Conservation (phyloP, 805 yeast species). For the Metschnikowia matae region DNA sequence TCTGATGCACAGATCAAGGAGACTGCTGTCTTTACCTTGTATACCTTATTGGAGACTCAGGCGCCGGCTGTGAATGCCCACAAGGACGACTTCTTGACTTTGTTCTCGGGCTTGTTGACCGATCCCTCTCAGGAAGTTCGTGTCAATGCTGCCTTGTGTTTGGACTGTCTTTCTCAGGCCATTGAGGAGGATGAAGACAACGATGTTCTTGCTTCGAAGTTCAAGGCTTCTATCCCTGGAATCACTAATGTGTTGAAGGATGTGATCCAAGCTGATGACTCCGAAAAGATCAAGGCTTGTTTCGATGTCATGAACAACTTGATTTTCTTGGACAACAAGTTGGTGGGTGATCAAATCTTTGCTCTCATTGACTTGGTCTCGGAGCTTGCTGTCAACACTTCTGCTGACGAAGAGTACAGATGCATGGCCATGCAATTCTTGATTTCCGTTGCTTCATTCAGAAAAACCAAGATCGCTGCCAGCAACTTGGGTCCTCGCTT, state of each 20-base stretch:
- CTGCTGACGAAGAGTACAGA: slow-evolving; percentile 77
- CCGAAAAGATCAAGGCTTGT: slow-evolving; percentile 64
- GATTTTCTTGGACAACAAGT: slow-evolving; percentile 67
- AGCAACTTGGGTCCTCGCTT: slow-evolving; percentile 82
- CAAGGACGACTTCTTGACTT: slow-evolving; percentile 61
- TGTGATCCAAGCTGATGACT: slow-evolving; percentile 66
- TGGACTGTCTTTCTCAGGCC: slow-evolving; percentile 64
- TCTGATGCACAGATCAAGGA: slow-evolving; percentile 60
- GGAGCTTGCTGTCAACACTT: slow-evolving; percentile 64
- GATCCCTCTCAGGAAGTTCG: slow-evolving; percentile 72
- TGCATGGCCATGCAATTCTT: slow-evolving; percentile 80
- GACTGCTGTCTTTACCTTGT: slow-evolving; percentile 75
- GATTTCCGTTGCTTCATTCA: slow-evolving; percentile 70
- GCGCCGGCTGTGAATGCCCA: slow-evolving; percentile 54
- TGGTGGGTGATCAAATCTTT: slow-evolving; percentile 71
- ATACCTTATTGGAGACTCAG: slow-evolving; percentile 71
- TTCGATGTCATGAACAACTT: slow-evolving; percentile 84
- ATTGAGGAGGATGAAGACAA: slow-evolving; percentile 57
- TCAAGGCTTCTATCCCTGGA: slow-evolving; percentile 65
- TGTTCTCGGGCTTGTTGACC: slow-evolving; percentile 65
- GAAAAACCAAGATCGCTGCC: slow-evolving; percentile 74
- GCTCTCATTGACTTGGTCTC: slow-evolving; percentile 68
- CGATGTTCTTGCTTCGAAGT: slow-evolving; percentile 45
- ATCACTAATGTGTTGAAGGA: slow-evolving; percentile 79
- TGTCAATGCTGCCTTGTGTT: slow-evolving; percentile 75